Evolutionary conservation across 1,284 basidiomycete genomes (phyloP).

Genomic region (Omphalotus olearius): DNA sequence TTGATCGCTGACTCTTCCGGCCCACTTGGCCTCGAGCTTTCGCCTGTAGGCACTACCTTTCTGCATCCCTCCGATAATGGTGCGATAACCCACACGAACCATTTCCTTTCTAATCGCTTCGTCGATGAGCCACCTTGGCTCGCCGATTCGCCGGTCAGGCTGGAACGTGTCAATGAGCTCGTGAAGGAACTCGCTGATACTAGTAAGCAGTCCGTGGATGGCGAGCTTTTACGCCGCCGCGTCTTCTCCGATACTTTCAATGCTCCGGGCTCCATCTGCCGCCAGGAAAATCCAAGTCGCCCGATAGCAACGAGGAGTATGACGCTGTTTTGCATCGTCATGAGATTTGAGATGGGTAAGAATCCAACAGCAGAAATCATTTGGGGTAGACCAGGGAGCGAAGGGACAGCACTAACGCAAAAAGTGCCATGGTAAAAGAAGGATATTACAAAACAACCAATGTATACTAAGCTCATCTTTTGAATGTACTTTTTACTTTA

Average conservation of each 20-base stretch:
- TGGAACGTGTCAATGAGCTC: constrained; percentile 14
- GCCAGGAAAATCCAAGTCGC: constrained; percentile 11
- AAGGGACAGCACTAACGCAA: constrained; percentile 2
- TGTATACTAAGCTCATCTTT: too few relatives aligned
- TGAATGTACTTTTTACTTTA: too few relatives aligned
- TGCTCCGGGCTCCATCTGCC: constrained; percentile 16
- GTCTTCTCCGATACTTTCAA: constrained; percentile 16
- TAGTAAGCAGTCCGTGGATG: background rate
- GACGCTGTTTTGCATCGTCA: constrained; percentile 17
- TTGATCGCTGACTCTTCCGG: constrained; percentile 16
- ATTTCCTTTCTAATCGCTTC: constrained; percentile 13
- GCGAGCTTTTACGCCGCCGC: constrained; percentile 5
- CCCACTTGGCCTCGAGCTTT: constrained; percentile 14
- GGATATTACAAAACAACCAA: too few relatives aligned
- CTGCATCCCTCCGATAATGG: constrained; percentile 7
- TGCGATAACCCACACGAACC: constrained; percentile 17
- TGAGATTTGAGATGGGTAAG: constrained; percentile 1
- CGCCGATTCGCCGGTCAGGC: constrained; percentile 13
- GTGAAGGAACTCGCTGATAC: constrained; percentile 4
- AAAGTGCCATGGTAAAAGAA: constrained; percentile 4
- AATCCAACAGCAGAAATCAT: constrained; percentile 22
- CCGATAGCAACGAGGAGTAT: constrained; percentile 12
- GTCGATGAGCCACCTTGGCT: constrained; percentile 15
- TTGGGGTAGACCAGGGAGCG: constrained; percentile 26
- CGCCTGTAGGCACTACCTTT: constrained; percentile 14